Conservation (phyloP, 176 grass and related monocot genomes). For the Chrysopogon serrulatus region DNA sequence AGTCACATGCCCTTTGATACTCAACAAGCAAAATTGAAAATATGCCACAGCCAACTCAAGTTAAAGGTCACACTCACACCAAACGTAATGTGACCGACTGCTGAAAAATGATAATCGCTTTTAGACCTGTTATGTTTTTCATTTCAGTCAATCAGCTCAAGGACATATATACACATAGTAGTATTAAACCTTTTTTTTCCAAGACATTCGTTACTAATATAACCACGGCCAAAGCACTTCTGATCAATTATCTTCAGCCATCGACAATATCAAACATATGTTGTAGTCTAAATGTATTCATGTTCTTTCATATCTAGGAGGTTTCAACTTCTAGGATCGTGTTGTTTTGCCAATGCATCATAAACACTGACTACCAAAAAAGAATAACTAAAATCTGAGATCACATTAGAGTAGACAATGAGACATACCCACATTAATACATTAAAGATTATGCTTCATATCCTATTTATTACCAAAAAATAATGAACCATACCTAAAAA, state of each 20-base stretch:
- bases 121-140: background rate
- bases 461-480: background rate
- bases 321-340: background rate
- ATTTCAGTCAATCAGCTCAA: background rate
- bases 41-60: background rate
- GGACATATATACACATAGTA: slow-evolving; percentile 4
- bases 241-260: background rate
- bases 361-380: background rate
- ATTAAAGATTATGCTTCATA: background rate
- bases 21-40: background rate
- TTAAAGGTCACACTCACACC: background rate
- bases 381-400: background rate
- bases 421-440: background rate
- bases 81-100: background rate
- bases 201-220: background rate
- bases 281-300: background rate
- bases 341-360: background rate
- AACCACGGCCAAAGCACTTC: background rate
- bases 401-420: background rate
- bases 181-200: background rate
- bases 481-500: background rate
- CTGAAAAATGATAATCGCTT: background rate
- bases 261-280: background rate
- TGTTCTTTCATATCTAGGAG: background rate
- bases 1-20: slow-evolving; percentile 2